phyloP scores from a whole-genome alignment of 2,329 filamentous ascomycete genomes.

The Cryphonectria naterciae region DNA sequence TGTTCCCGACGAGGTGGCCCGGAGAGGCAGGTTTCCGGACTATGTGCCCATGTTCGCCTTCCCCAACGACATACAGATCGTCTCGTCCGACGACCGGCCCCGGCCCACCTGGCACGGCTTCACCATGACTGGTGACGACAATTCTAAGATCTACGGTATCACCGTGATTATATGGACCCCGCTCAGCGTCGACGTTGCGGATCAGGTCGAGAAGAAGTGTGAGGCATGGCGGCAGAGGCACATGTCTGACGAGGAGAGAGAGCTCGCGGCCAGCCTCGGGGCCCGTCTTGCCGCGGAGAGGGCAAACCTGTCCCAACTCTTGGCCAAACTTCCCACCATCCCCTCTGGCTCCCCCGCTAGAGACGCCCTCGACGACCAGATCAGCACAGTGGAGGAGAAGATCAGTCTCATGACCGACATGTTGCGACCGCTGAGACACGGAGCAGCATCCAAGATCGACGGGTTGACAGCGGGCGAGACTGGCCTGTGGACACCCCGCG shows the following conservation, averaged over 20 bases:
- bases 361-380: conserved; percentile 88
- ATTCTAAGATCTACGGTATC: conserved; percentile 88
- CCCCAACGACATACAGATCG: conserved; percentile 95
- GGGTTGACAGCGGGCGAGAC: conserved; percentile 94
- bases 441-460: conserved; percentile 95
- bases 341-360: conserved; percentile 80
- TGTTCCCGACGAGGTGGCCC: conserved; percentile 77
- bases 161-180: conserved; percentile 93
- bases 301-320: conserved; percentile 84
- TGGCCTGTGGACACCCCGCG: conserved; percentile 91
- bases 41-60: conserved; percentile 99
- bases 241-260: conserved; percentile 89
- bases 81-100: conserved; percentile 91
- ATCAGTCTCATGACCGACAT: conserved; percentile 97
- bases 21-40: conserved; percentile 87
- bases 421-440: conserved; percentile 87
- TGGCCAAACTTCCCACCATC: conserved; percentile 80
- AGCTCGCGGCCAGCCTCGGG: conserved; percentile 88
- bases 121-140: conserved; percentile 93
- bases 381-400: conserved; percentile 95
- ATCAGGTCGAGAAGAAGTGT: conserved; percentile 80
- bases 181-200: conserved; percentile 77
- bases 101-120: conserved; percentile 99
- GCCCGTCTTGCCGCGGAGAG: conserved; percentile 85
- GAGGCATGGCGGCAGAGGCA: conserved; percentile 84